Conservation (phyloP, 1,284 basidiomycete genomes). For the Melampsora americana region DNA sequence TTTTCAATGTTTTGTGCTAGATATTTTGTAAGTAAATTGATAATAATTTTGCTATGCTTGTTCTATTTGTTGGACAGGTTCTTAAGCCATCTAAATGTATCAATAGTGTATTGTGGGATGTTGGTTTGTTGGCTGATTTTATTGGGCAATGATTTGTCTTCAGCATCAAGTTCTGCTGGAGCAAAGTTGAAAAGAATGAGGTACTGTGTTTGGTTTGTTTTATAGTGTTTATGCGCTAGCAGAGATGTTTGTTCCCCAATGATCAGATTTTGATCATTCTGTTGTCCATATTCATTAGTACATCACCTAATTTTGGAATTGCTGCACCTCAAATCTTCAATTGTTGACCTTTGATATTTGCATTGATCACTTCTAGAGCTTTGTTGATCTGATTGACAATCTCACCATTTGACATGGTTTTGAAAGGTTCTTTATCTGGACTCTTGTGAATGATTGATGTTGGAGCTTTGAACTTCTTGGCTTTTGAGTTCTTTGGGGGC, state of each 20-base stretch:
- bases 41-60: no score
- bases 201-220: not conserved
- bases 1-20: not conserved
- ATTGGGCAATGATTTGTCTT: no score
- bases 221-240: not conserved
- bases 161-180: not conserved
- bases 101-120: no score
- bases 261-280: not conserved
- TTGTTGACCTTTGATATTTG: not conserved
- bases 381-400: not conserved
- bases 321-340: not conserved
- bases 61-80: no score
- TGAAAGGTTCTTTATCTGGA: not conserved
- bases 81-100: not conserved
- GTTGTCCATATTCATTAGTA: no score
- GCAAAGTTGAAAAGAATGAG: not conserved
- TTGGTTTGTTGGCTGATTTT: no score
- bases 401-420: not conserved
- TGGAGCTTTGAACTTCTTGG: no score
- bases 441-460: not conserved
- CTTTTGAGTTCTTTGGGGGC: no score
- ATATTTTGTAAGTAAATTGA: no score
- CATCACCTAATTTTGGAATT: not conserved
- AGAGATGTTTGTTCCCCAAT: constrained; percentile 18
- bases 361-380: not conserved